A percentile compares a stretch with the other conserved stretches of the same genome.
Conservation (phyloP, 2,329 filamentous ascomycete species). For the Beauveria australis region DNA sequence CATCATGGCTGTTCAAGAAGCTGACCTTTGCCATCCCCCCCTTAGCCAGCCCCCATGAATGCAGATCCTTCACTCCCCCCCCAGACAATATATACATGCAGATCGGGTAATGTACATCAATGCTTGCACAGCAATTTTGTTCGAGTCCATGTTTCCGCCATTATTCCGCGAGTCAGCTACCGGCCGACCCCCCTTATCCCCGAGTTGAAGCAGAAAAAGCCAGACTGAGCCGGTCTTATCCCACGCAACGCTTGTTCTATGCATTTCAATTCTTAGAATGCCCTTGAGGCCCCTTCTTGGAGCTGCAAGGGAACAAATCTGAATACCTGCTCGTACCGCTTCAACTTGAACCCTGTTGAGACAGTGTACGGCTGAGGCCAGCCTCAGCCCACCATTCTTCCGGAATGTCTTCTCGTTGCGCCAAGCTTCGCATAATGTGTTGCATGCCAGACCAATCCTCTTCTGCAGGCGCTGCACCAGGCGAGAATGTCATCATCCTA, state of each 20-base stretch:
- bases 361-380: slow-evolving; percentile 54
- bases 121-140: neutral
- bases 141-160: neutral
- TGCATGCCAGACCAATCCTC: slow-evolving; percentile 55
- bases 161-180: neutral
- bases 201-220: neutral
- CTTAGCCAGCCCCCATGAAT: neutral
- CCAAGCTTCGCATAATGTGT: slow-evolving; percentile 61
- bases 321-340: neutral
- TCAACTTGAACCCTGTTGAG: slow-evolving; percentile 19
- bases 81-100: slow-evolving; percentile 2
- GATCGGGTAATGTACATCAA: neutral
- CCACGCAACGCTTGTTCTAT: neutral
- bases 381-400: slow-evolving; percentile 75
- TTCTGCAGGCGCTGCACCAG: slow-evolving; percentile 21
- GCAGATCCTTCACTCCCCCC: neutral
- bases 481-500: slow-evolving; percentile 17
- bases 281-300: neutral
- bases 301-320: neutral
- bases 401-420: slow-evolving; percentile 64
- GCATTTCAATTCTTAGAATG: neutral
- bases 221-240: neutral
- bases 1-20: neutral
- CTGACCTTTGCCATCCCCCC: neutral
- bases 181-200: neutral